Base-by-base conservation (phyloP, 257 asterid genomes). In the Leonotis leonurus region DNA sequence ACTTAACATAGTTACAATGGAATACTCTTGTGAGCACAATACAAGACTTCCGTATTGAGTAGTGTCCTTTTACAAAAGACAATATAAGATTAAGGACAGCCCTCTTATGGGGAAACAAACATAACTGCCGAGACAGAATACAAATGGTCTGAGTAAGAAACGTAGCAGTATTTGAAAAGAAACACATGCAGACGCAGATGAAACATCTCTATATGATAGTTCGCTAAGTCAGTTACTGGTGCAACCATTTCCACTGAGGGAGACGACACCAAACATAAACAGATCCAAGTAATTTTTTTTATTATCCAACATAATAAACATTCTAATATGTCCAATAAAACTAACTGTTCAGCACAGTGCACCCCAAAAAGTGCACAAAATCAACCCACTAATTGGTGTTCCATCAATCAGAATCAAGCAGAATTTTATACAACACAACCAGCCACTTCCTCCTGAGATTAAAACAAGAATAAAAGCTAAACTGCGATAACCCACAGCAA, bases 281-380 rank as follows among this genome's bases (percentile, higher is more conserved):
- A 43, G 60, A 74, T 69, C 72, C 36, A 43, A 56, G 43, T 3
- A 48, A 18, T 35, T 27, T 20, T 32, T 27, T 11, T 18, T 14
- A 53, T 5, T n/a, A n/a, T 32, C 39, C 59, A n/a, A 62, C 6
- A 30, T 46, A 24, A 41, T 35, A 45, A 24, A 62, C 67, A 30
- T 21, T 22, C 1, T 12, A 68, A 4, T 24, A 17, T 3, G 29
- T 14, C 32, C 39, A 52, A 6, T 9, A 32, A 50, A 54, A 10
- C 50, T 17, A 25, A 14, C 46, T 51, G 57, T 43, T 56, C 41
- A 45, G 17, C 24, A 58, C 45, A 39, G 22, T 30, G 39, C 1
- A 52, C 65, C 51, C 54, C n/a, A n/a, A n/a, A 29, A 56, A 32
- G 65, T 64, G 43, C 59, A 37, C 39, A 5, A 26, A 7, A 58